These are phyloP conservation scores for Penstemon davidsonii DNA, from an alignment of 257 asterid species.

Conservation along the genomic window DNA sequence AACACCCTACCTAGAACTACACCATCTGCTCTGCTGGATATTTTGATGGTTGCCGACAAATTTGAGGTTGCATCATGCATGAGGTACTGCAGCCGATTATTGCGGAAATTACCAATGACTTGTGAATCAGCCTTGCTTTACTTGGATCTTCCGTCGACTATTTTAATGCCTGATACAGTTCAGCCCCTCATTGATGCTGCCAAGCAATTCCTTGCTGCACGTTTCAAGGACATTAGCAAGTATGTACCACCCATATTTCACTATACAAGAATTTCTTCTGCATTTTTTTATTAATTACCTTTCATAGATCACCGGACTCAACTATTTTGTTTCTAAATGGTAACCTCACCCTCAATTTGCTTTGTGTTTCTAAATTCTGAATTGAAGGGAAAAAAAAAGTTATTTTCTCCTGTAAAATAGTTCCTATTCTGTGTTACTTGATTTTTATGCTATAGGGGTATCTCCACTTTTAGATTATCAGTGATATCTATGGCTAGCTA, in stretches of 20 bases:
- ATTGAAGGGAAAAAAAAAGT: neutral
- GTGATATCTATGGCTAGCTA: neutral
- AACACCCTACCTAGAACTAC: conserved; percentile 57
- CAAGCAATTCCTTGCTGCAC: conserved; percentile 63
- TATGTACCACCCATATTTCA: conserved; percentile 32
- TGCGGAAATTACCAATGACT: conserved; percentile 70
- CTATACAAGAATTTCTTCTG: neutral
- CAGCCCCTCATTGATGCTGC: conserved; percentile 73
- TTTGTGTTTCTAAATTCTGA: neutral
- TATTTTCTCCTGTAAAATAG: neutral
- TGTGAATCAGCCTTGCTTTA: conserved; percentile 83
- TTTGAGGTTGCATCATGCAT: conserved; percentile 86
- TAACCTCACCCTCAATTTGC: neutral
- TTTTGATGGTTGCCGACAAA: conserved; percentile 90
- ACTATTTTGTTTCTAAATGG: neutral
- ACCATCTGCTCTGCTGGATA: conserved; percentile 69
- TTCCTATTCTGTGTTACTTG: neutral
- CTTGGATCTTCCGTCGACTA: conserved; percentile 83
- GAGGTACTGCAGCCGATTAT: conserved; percentile 72
- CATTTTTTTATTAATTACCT: neutral
- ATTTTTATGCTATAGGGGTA: neutral
- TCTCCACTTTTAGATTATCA: neutral
- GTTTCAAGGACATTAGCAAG: conserved; percentile 81
- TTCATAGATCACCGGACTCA: neutral
- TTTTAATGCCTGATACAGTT: conserved; percentile 75